Evolutionary conservation across 2,329 filamentous ascomycete species (phyloP), one percentile per base, ranked within the genome.

Genomic region (Neopestalotiopsis sp.): DNA sequence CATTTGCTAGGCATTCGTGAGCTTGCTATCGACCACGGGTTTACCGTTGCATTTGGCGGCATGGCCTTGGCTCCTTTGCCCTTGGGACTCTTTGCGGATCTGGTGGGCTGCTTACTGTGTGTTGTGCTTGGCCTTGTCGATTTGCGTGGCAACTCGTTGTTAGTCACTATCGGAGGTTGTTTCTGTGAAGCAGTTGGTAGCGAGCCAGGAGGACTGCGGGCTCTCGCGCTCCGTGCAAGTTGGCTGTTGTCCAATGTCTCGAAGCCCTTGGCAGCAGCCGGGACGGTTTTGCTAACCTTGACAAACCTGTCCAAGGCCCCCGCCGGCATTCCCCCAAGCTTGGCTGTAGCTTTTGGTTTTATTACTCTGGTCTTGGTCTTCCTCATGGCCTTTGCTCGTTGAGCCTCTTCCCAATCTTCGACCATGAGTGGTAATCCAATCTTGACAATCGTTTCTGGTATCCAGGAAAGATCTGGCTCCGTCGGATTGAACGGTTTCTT

Each of bases 401-500:
- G 79, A 32, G 75, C 73, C 34, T 75, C 78, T 61, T 93, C 88
- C 87, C 91, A 95, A 57, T 88, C 87, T 71, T 90, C 84, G 0
- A 93, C 87, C 34, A 87, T 87, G 2, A 90, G 80, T 3, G 92
- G 92, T 67, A 91, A 85, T 0, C 92, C 92, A 2, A 91, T 77
- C 68, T 86, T 88, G 4, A 89, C 87, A 66, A 93, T 84, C 0
- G 87, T 85, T 73, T 91, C 89, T 28, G 92, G 84, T 5, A 95
- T 80, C 93, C 93, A 95, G 10, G 87, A 78, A 71, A 91, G 88
- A 56, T 93, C 89, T 1, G 89, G 82, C 34, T 89, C 85, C 9
- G 85, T 86, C 0, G 94, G 92, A 73, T 94, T 90, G 73, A 92
- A 94, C 0, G 78, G 70, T 66, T 83, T 85, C 49, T 72, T 81